Percentiles rank a stretch among this genome's conserved stretches.
phyloP scores from a whole-genome alignment of 441 rosid species.

The Hura crepitans region DNA sequence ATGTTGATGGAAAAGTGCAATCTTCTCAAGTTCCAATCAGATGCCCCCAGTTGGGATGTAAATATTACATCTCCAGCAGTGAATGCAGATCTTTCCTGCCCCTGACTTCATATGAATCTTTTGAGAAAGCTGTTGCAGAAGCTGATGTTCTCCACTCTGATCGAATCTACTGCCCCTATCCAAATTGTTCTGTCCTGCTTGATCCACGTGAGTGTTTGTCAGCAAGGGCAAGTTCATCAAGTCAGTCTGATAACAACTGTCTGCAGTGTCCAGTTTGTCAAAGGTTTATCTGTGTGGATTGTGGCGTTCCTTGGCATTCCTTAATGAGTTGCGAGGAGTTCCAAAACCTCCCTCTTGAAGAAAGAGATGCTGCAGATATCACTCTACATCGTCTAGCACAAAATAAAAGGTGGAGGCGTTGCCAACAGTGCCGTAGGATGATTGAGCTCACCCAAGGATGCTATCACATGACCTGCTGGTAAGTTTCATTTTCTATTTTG shows the following conservation, averaged over 20 bases:
- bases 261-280: slow-evolving; percentile 81
- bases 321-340: slow-evolving; percentile 81
- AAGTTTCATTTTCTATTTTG: slow-evolving; percentile 24
- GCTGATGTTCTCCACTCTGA: slow-evolving; percentile 48
- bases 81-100: slow-evolving; percentile 81
- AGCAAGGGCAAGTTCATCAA: slow-evolving; percentile 72
- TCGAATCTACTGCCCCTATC: slow-evolving; percentile 82
- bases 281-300: slow-evolving; percentile 75
- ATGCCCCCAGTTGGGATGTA: slow-evolving; percentile 87
- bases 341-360: slow-evolving; percentile 73
- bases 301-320: slow-evolving; percentile 93
- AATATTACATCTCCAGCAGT: slow-evolving; percentile 48
- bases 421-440: slow-evolving; percentile 92
- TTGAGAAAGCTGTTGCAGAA: slow-evolving; percentile 62
- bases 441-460: slow-evolving; percentile 88
- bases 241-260: slow-evolving; percentile 61
- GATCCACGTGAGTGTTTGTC: slow-evolving; percentile 68
- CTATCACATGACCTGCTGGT: slow-evolving; percentile 94
- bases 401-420: slow-evolving; percentile 86
- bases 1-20: slow-evolving; percentile 73
- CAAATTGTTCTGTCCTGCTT: slow-evolving; percentile 73
- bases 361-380: slow-evolving; percentile 72
- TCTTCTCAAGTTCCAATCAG: slow-evolving; percentile 71
- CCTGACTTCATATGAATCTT: slow-evolving; percentile 47
- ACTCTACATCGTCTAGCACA: slow-evolving; percentile 76